These are phyloP conservation scores for Aspergillus fructus DNA, from an alignment of 2,329 filamentous ascomycete species.

Conservation along the genomic window DNA sequence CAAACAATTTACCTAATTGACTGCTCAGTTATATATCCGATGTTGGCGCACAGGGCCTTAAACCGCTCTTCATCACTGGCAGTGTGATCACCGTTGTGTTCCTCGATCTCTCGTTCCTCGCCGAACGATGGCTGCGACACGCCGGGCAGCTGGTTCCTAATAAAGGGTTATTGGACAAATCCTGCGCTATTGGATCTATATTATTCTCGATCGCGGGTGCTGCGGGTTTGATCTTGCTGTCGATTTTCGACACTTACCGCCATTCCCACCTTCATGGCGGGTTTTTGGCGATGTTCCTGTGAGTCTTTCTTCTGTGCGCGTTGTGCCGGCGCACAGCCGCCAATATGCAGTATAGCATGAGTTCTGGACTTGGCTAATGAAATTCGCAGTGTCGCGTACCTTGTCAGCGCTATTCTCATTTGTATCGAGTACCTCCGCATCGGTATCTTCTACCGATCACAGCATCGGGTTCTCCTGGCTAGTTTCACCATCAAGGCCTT, in stretches of 20 bases:
- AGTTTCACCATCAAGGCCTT: slow-evolving; percentile 86
- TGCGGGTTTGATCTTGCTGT: slow-evolving; percentile 75
- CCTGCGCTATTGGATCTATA: slow-evolving; percentile 39
- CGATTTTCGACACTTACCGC: slow-evolving; percentile 78
- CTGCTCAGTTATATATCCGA: slow-evolving; percentile 49
- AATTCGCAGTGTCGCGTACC: slow-evolving; percentile 62
- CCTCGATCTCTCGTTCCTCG: slow-evolving; percentile 75
- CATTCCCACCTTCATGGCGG: slow-evolving; percentile 68
- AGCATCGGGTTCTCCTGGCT: slow-evolving; percentile 68
- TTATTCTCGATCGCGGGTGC: slow-evolving; percentile 73
- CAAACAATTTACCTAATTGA: not conserved
- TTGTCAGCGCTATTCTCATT: slow-evolving; percentile 81
- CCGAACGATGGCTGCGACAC: slow-evolving; percentile 85
- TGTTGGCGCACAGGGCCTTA: slow-evolving; percentile 57
- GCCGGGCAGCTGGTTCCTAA: slow-evolving; percentile 76
- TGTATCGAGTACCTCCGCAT: slow-evolving; percentile 89
- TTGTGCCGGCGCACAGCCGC: not conserved
- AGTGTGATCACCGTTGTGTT: slow-evolving; percentile 67
- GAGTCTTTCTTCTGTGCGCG: slow-evolving; percentile 16
- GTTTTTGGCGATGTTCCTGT: slow-evolving; percentile 80
- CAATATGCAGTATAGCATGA: not conserved
- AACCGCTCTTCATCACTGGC: slow-evolving; percentile 64
- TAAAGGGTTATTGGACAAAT: slow-evolving; percentile 44
- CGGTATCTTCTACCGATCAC: slow-evolving; percentile 69
- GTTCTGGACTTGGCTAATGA: not conserved